Evolutionary conservation across 2,329 filamentous ascomycete genomes (phyloP), one percentile per base, ranked within the genome.

Genomic region (Penicillium sp.): DNA sequence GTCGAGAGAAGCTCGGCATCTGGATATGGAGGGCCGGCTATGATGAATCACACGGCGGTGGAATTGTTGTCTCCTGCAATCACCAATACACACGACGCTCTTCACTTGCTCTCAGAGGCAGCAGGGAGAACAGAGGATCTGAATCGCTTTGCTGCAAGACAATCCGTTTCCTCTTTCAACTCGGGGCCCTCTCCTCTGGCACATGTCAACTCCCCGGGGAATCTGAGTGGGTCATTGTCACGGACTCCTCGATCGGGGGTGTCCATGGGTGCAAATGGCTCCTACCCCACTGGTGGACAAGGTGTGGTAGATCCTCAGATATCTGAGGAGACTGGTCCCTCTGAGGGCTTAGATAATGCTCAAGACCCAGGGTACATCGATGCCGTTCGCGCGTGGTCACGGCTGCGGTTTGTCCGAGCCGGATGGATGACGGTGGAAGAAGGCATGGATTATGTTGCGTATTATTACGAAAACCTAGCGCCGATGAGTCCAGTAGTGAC

Each of bases 351-450:
- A 9, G 60, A 66, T n/a, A 66, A 68, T 35, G 52, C 62, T 4
- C 68, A 70, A 44, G 73, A 78, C 55, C 63, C 72, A 3, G 71
- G 74, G 27, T 74, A 70, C 63, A 77, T 82, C 41, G 85, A 89
- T 55, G 92, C 92, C 0, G 77, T 96, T 56, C 87, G 85, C 66
- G 89, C 91, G n/a, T 99, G 94, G 94, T 86, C 88, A 2, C 82
- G 91, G 60, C 92, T 97, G 71, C 87, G 92, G 42, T 97, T 97
- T 70, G 93, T 97, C n/a, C 87, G 92, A 51, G 92, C 92, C 8
- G 94, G 94, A 9, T 97, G 93, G 93, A 94, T 99, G 72, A 96
- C 92, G 0, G 89, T 93, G 0, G 86, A 89, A 62, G 94, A 99
- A 74, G 93, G 91, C 22, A 92, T 97, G 72, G 87, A 88, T 42